Evolutionary conservation across 2,329 filamentous ascomycete species (phyloP).

Genomic region (Pezicula radicicola): DNA sequence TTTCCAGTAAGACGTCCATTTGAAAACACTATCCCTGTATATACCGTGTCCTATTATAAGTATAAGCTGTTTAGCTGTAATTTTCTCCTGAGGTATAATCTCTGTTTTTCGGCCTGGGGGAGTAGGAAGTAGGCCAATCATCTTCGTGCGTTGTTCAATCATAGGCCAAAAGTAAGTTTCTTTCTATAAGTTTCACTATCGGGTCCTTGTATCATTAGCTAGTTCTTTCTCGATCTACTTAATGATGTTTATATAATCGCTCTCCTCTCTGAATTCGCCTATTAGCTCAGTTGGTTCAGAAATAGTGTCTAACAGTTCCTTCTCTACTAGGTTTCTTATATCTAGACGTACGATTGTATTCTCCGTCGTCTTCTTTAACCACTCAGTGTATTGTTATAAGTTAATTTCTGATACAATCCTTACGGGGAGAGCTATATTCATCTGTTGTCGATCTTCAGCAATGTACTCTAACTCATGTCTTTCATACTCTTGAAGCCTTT

Average conservation of each 20-base stretch:
- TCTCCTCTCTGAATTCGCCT: conserved; percentile 14
- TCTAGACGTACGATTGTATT: conserved; percentile 5
- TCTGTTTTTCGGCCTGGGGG: conserved; percentile 4
- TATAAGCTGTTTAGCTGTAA: conserved; percentile 9
- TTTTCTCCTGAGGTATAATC: conserved; percentile 14
- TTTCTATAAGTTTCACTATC: conserved; percentile 8
- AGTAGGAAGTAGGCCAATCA: conserved; percentile 14
- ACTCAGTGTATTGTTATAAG: neutral
- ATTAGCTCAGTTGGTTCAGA: conserved; percentile 12
- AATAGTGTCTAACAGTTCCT: conserved; percentile 7
- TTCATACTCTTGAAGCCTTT: conserved; percentile 6
- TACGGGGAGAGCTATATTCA: conserved; percentile 3
- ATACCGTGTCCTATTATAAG: conserved; percentile 7
- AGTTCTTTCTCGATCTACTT: conserved; percentile 11
- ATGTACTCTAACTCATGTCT: conserved; percentile 2
- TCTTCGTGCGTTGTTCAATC: conserved; percentile 14
- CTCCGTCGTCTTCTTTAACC: neutral
- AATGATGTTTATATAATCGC: conserved; percentile 8
- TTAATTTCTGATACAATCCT: conserved; percentile 3
- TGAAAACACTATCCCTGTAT: conserved; percentile 11
- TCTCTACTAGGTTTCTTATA: conserved; percentile 8
- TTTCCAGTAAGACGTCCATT: conserved; percentile 14
- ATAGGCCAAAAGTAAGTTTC: conserved; percentile 18
- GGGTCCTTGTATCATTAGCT: conserved; percentile 9
- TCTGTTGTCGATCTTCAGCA: conserved; percentile 1